phyloP scores from a whole-genome alignment of 106 monocot genomes.

The Dioscorea dumetorum region DNA sequence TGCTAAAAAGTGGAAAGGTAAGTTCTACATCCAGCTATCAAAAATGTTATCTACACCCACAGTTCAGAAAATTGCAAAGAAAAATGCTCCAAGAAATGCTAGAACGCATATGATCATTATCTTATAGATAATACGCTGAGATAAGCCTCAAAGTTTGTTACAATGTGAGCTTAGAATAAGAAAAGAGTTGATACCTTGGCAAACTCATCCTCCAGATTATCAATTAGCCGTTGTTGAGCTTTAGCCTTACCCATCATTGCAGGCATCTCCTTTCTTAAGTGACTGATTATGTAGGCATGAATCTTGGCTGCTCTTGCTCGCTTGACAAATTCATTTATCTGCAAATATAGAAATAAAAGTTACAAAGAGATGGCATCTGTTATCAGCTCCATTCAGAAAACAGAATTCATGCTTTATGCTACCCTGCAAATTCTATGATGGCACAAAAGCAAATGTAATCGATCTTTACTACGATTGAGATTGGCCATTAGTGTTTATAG shows the following conservation, averaged over 20 bases:
- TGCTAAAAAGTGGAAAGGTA: too few relatives aligned
- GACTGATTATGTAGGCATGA: slow-evolving; percentile 88
- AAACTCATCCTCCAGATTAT: slow-evolving; percentile 73
- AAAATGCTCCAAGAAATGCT: too few relatives aligned
- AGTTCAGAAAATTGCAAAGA: too few relatives aligned
- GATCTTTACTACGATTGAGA: too few relatives aligned
- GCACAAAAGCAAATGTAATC: too few relatives aligned
- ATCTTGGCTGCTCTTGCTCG: slow-evolving; percentile 87
- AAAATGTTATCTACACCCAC: too few relatives aligned
- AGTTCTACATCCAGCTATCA: too few relatives aligned
- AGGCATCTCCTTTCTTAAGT: slow-evolving; percentile 94
- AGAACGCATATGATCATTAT: too few relatives aligned
- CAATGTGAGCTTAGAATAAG: background rate
- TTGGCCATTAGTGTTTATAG: too few relatives aligned
- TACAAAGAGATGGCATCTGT: background rate
- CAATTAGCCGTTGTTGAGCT: slow-evolving; percentile 71
- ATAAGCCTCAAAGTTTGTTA: background rate
- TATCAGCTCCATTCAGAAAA: too few relatives aligned
- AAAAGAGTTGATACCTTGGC: slow-evolving; percentile 42
- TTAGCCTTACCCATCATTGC: slow-evolving; percentile 92
- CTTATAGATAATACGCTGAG: background rate
- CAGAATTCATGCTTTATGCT: background rate
- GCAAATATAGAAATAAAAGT: slow-evolving; percentile 5
- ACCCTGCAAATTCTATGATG: too few relatives aligned
- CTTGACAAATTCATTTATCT: slow-evolving; percentile 98